phyloP scores from a whole-genome alignment of 345 rosid species.

The Acer yangbiense region DNA sequence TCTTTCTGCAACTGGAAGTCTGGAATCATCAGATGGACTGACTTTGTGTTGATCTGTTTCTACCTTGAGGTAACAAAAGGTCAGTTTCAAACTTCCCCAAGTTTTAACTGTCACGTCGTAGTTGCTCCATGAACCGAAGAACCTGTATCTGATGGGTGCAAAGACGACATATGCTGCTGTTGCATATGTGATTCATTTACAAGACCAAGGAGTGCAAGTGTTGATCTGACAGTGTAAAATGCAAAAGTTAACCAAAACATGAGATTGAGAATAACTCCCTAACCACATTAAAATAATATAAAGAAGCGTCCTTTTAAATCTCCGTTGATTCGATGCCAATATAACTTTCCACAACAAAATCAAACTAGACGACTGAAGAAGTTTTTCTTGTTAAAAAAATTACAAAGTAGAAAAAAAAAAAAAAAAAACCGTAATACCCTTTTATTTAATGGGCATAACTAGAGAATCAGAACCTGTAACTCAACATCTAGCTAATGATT shows the following conservation, averaged over 20 bases:
- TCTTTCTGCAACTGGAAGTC: neutral
- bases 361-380: neutral
- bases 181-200: slow-evolving; percentile 45
- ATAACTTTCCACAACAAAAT: neutral
- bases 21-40: neutral
- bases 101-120: slow-evolving; percentile 37
- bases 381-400: neutral
- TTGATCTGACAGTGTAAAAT: slow-evolving; percentile 50
- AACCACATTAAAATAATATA: neutral
- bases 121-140: slow-evolving; percentile 63
- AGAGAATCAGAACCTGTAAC: neutral
- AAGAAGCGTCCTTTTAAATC: neutral
- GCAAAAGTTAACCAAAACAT: slow-evolving; percentile 11
- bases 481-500: neutral
- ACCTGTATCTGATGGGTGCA: slow-evolving; percentile 60
- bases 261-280: neutral
- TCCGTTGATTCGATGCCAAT: neutral
- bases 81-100: slow-evolving; percentile 1
- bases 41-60: neutral
- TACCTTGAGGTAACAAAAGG: neutral
- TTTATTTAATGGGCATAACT: neutral
- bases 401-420: neutral
- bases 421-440: neutral
- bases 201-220: slow-evolving; percentile 74
- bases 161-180: slow-evolving; percentile 41